Percentiles rank a stretch among this genome's conserved stretches.
Evolutionary conservation across 2,329 filamentous ascomycete species (phyloP).

Genomic region (Bipolaris gigantea): DNA sequence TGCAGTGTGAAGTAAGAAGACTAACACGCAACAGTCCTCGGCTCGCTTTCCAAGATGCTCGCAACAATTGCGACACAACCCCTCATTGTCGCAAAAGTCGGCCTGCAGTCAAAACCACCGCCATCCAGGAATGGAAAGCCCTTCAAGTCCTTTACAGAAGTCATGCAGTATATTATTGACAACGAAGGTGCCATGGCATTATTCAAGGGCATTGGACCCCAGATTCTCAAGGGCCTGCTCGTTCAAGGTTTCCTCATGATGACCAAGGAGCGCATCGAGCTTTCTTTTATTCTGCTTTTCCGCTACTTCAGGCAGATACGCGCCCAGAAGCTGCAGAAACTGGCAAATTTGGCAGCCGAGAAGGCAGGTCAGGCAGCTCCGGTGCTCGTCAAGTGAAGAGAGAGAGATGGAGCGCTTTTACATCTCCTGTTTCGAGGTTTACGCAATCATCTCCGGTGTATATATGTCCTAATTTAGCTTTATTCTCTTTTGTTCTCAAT

Average conservation of each 20-base stretch:
- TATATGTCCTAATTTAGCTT: not conserved
- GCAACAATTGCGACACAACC: conserved; percentile 93
- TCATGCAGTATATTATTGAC: conserved; percentile 90
- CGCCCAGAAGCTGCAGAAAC: conserved; percentile 69
- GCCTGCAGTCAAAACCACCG: conserved; percentile 89
- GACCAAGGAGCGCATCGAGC: conserved; percentile 94
- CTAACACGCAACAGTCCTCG: conserved; percentile 65
- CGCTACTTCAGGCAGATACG: conserved; percentile 75
- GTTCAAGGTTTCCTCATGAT: conserved; percentile 98
- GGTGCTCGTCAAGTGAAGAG: conserved; percentile 35
- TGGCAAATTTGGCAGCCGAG: conserved; percentile 64
- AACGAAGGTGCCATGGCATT: conserved; percentile 82
- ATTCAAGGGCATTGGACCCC: conserved; percentile 95
- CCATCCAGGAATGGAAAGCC: conserved; percentile 81
- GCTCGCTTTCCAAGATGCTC: conserved; percentile 87
- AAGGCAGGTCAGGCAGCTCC: conserved; percentile 48
- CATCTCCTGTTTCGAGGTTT: not conserved
- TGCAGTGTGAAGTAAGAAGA: not conserved
- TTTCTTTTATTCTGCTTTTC: conserved; percentile 83
- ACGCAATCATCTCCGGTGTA: conserved; percentile 8
- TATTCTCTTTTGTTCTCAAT: not conserved
- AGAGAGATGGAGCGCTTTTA: conserved; percentile 7
- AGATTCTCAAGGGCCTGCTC: conserved; percentile 87
- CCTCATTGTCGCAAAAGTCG: conserved; percentile 96
- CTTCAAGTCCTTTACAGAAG: conserved; percentile 90